A percentile compares a stretch with the other conserved stretches of the same genome.
phyloP scores from a whole-genome alignment of 305 asterid genomes.

The Andrographis paniculata region DNA sequence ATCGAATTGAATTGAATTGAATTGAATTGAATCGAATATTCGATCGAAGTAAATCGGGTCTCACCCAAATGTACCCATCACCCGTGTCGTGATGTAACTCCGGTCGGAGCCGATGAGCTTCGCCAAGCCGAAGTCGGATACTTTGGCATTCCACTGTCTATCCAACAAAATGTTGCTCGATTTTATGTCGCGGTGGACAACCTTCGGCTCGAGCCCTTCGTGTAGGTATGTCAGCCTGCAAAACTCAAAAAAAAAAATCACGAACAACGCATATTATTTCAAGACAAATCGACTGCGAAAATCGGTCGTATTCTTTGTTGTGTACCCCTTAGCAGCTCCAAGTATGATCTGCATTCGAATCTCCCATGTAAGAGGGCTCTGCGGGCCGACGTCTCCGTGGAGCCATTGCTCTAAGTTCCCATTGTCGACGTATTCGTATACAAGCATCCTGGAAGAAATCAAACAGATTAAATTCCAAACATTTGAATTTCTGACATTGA shows the following conservation, averaged over 20 bases:
- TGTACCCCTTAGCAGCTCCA: slow-evolving; percentile 96
- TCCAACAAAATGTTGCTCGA: slow-evolving; percentile 86
- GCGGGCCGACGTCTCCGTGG: slow-evolving; percentile 91
- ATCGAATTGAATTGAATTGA: too few species aligned
- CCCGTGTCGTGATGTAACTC: slow-evolving; percentile 81
- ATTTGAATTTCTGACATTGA: too few species aligned
- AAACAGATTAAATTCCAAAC: background rate
- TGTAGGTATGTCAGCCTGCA: slow-evolving; percentile 80
- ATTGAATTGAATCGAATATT: background rate
- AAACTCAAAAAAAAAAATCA: slow-evolving; percentile 6
- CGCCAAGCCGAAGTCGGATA: slow-evolving; percentile 89
- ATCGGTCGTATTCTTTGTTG: too few species aligned
- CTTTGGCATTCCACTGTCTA: slow-evolving; percentile 69
- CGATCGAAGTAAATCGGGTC: too few species aligned
- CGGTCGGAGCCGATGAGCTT: slow-evolving; percentile 76
- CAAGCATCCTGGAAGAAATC: slow-evolving; percentile 42
- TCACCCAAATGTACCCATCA: slow-evolving; percentile 97
- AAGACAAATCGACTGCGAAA: too few species aligned
- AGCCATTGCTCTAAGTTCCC: slow-evolving; percentile 95
- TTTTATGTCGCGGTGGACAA: slow-evolving; percentile 89
- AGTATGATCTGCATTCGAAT: slow-evolving; percentile 66
- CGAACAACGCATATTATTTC: too few species aligned
- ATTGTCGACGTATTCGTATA: slow-evolving; percentile 75
- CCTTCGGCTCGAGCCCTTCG: slow-evolving; percentile 92
- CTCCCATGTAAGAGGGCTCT: slow-evolving; percentile 89